These are phyloP conservation scores for Leishmania amazonensis DNA, from an alignment of 208 protist genomes.

Conservation along the genomic window DNA sequence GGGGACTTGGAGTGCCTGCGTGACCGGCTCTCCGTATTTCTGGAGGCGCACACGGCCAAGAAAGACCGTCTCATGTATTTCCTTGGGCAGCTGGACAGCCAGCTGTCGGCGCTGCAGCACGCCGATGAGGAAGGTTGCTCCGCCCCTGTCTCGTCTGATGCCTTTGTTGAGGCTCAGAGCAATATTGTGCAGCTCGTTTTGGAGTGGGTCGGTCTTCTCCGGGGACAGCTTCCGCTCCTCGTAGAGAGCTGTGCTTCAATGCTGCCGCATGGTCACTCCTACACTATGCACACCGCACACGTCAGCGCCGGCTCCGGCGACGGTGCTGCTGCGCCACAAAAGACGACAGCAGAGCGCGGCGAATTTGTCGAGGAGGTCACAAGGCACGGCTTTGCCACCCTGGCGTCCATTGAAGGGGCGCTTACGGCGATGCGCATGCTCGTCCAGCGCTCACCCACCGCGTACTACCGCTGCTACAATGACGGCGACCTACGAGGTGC, in stretches of 20 bases:
- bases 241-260: constrained; percentile 56
- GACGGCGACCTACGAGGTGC: not conserved
- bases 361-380: constrained; percentile 49
- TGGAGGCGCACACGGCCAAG: constrained; percentile 46
- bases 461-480: constrained; percentile 5
- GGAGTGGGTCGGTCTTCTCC: constrained; percentile 60
- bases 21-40: constrained; percentile 55
- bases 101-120: constrained; percentile 4
- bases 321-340: not conserved
- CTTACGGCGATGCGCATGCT: constrained; percentile 43
- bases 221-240: constrained; percentile 55
- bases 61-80: constrained; percentile 47
- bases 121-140: not conserved
- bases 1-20: constrained; percentile 53
- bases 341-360: constrained; percentile 21
- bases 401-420: constrained; percentile 43
- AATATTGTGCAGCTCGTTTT: constrained; percentile 40
- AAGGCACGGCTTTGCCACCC: constrained; percentile 13
- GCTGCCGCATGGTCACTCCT: constrained; percentile 26
- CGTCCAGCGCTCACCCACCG: constrained; percentile 25
- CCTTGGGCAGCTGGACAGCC: constrained; percentile 39
- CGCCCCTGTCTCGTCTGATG: not conserved
- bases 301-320: not conserved
- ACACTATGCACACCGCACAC: constrained; percentile 7
- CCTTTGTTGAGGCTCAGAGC: constrained; percentile 28